Evolutionary conservation across 768 basidiomycete genomes (phyloP), one percentile per base, ranked within the genome.

Genomic region (Rhodotorula taiwanensis): DNA sequence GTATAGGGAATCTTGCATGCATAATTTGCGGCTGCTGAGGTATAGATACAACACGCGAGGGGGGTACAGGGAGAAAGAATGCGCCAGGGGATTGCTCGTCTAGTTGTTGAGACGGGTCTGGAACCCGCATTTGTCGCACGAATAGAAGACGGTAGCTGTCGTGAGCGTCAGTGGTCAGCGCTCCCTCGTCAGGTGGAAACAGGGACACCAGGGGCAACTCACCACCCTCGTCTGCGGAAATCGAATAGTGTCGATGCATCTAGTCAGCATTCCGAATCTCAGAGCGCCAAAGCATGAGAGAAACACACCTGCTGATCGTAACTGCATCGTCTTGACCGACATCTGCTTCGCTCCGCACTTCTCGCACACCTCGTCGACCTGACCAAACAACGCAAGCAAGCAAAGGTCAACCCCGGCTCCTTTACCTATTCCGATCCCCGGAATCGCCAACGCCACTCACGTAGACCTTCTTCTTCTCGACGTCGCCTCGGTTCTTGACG

Each of bases 281-380:
- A 50, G 21, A 25, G 18, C 14, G 20, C 1, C 4, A 54, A 41
- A 21, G n/a, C 6, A 18, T 16, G 47, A 28, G 8, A 42, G n/a
- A 23, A 27, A 33, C 62, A 49, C 48, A 58, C 62, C 62, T 42
- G 64, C 64, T 20, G 64, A 64, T 21, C 69, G 62, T n/a, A 69
- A 33, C 50, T 63, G 67, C 64, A 72, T 65, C 51, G 68, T 69
- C 54, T 60, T 55, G 44, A 64, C 55, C 42, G 55, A 58, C 63
- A 69, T 70, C 58, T 65, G 52, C 51, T 55, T 63, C 49, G 47
- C 51, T 1, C 60, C 60, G n/a, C 71, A 70, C 41, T 67, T 63
- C 30, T 89, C 89, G 72, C 94, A 97, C 76, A 86, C 85, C 76
- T 97, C 92, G 45, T 87, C 83, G 31, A 89, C 86, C 91, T 95